These are phyloP conservation scores for Xylaria scruposa DNA, from an alignment of 495 filamentous ascomycete genomes.

Conservation along the genomic window DNA sequence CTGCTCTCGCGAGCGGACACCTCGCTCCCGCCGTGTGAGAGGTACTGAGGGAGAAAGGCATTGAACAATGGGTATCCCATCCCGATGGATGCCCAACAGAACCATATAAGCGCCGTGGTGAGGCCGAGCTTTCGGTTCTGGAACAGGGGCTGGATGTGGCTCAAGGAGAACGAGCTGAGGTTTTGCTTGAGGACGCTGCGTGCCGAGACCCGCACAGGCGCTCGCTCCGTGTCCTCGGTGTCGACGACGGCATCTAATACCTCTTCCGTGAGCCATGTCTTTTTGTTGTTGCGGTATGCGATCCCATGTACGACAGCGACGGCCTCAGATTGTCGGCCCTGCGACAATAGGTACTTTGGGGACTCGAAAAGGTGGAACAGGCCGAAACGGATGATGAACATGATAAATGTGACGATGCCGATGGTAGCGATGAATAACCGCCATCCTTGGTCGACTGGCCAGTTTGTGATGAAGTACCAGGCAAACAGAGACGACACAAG, in stretches of 20 bases:
- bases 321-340: constrained; percentile 76
- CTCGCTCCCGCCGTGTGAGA: constrained; percentile 68
- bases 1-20: constrained; percentile 46
- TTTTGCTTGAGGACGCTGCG: constrained; percentile 46
- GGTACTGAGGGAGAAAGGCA: constrained; percentile 82
- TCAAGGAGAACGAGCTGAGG: constrained; percentile 51
- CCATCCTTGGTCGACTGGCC: constrained; percentile 78
- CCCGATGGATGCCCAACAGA: constrained; percentile 62
- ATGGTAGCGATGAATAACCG: constrained; percentile 74
- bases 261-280: constrained; percentile 67
- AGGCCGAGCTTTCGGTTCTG: constrained; percentile 53
- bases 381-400: constrained; percentile 78
- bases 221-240: constrained; percentile 32
- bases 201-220: constrained; percentile 38
- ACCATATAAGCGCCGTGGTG: constrained; percentile 63
- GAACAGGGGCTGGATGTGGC: constrained; percentile 57
- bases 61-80: constrained; percentile 80
- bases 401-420: constrained; percentile 73
- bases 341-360: constrained; percentile 79
- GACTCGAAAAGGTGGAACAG: constrained; percentile 84
- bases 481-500: constrained; percentile 73
- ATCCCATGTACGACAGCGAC: constrained; percentile 79
- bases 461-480: constrained; percentile 79
- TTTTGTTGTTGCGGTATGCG: constrained; percentile 69
- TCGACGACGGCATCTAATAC: constrained; percentile 62